Base-by-base conservation (phyloP, 139 green algal species). In the Tetraselmis chui region DNA sequence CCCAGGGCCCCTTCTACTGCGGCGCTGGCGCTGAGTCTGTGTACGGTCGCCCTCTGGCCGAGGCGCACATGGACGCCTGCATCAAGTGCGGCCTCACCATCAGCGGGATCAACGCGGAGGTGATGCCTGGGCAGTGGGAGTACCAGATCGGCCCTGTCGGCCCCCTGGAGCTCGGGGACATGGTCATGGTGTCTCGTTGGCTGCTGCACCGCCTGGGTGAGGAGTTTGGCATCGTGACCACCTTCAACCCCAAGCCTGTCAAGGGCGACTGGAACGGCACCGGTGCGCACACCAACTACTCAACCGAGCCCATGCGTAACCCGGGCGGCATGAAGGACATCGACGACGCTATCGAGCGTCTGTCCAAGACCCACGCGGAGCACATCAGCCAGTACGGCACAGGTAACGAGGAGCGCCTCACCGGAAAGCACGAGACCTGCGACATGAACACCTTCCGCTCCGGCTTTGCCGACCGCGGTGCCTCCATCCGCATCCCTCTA, bases 91-190 rank as follows among this genome's bases (percentile, higher is more conserved):
- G 93, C 80, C 85, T 97, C 2, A 90, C 84, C 84, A 95, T 95
- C 91, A 89, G 79, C 22, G 94, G 94, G 83, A 96, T 97, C 85
- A 97, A 97, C 86, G 87, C 93, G 67, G 94, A 97, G 93, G 91
- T 97, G 30, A 94, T 97, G 94, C 94, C 94, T 67, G 94, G 93
- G 29, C 94, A 97, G 89, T 97, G 94, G 94, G 94, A 97, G 91
- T 97, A 92, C 94, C 94, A 97, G 92, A 93, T 97, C 30, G 93
- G 94, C 59, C 93, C 93, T 31, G 89, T 91, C 25, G 93, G 92
- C 75, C 89, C 93, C 30, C 89, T 97, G 81, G 94, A 94, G 59
- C 79, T 95, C 31, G 91, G 91, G 59, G 94, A 97, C 81, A 86
- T 93, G 90, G 89, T 95, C 25, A 92, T 94, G 88, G 78, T 95